Base-by-base conservation (phyloP, 164 flowering plant genomes). In the Akebia trifoliata region DNA sequence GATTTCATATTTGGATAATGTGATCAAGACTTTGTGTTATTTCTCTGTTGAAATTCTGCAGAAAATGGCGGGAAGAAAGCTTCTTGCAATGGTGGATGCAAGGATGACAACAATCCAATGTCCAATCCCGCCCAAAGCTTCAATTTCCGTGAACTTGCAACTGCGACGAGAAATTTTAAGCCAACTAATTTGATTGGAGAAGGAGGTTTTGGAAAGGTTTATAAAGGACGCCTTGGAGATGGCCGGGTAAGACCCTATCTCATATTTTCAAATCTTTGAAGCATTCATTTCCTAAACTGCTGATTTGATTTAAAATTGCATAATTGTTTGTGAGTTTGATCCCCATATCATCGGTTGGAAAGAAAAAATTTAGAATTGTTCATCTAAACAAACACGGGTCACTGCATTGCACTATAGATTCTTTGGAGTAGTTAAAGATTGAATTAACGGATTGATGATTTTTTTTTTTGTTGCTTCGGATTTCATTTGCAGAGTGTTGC, bases 161-260 rank as follows among this genome's bases (percentile, higher is more conserved):
- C 69, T 0, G 92, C 92, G 0, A 84, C 95, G 1, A 67, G 60
- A 54, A 82, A 83, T 59, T 87, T 87, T 45, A 79, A 64, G 65
- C 78, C 69, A 9, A 34, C 59, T 29, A 77, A 87, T 72, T 65
- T 90, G 80, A 73, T 90, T 25, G 93, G 95, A 2, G 90, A 87
- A 75, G 97, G 97, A 2, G 95, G 97, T 34, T 87, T 90, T 56
- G 97, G 97, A 59, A 83, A 71, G 65, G 93, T 87, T 69, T 90
- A 64, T 70, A 87, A 80, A 63, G 95, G 95, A 20, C 72, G 74
- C 17, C 62, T 85, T 2, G 85, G 83, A 6, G 35, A 77, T 14
- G 87, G 90, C 38, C 64, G 75, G 84, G 97, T 68, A 67, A 74
- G 75, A 70, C 38, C 0, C 4, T 34, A 20, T 54, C 28, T n/a